Evolutionary conservation across 2,329 filamentous ascomycete species (phyloP), one percentile per base, ranked within the genome.

Genomic region (Clonostachys byssicola): DNA sequence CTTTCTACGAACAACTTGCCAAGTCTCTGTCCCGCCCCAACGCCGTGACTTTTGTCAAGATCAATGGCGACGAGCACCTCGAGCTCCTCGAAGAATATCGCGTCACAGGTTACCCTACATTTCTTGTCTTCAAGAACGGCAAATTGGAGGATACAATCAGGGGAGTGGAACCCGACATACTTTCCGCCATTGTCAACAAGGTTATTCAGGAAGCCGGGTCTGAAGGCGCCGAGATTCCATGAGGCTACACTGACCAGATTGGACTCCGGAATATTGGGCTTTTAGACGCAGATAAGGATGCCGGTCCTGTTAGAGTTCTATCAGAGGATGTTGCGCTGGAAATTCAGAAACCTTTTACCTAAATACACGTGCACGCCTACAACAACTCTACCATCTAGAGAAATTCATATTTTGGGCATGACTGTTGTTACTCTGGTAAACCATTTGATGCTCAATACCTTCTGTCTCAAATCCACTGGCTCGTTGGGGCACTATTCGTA

Each of bases 41-140:
- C 56, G 73, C 79, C 54, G 85, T 96, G 57, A 88, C 85, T 34
- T 96, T 97, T 65, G 83, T 83, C 63, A 96, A 94, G 73, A 79
- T 96, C 71, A 85, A 97, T 73, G 86, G 83, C 51, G 90, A 96
- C 56, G 67, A 77, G 44, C 87, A 94, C 62, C 75, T 82, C 59
- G 83, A 89, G 36, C 81, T 97, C 52, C 82, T 88, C n/a, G 63
- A 79, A 50, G 81, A 83, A 55, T 94, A 95, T 70, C 74, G 75
- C 53, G 77, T 97, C 60, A 84, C 82, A 17, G 80, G 81, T 68
- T 83, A 92, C 62, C 94, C 94, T 8, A 95, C 92, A n/a, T 96
- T 97, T 66, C 80, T 97, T 60, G 78, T 96, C 59, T 95, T 89
- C 73, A 86, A 86, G 57, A 78, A 86, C 60, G 85, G 84, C 56